These are phyloP conservation scores for Conidiobolus incongruus DNA, from an alignment of 371 early-diverging fungal genomes.

Conservation along the genomic window DNA sequence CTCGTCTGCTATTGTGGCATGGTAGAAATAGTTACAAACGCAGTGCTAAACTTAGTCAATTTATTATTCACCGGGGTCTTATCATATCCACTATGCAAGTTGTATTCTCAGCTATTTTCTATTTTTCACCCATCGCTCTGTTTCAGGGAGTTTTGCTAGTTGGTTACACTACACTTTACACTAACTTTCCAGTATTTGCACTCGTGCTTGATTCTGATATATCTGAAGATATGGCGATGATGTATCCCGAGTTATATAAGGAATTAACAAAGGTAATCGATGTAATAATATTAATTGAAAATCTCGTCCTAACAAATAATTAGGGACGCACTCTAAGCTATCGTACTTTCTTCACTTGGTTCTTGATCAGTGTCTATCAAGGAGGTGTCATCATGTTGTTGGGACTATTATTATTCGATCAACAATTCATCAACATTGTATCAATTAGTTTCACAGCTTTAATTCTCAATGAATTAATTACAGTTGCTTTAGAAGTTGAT, in stretches of 20 bases:
- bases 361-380: slow-evolving; percentile 92
- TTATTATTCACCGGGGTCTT: slow-evolving; percentile 97
- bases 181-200: slow-evolving; percentile 95
- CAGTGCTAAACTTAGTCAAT: slow-evolving; percentile 88
- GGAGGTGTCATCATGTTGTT: slow-evolving; percentile 93
- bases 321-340: slow-evolving; percentile 72
- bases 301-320: neutral
- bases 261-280: slow-evolving; percentile 62
- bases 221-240: slow-evolving; percentile 66
- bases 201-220: slow-evolving; percentile 86
- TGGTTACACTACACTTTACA: slow-evolving; percentile 59
- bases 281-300: neutral
- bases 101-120: slow-evolving; percentile 94
- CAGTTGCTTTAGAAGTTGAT: slow-evolving; percentile 88
- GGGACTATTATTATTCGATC: slow-evolving; percentile 81
- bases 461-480: slow-evolving; percentile 94
- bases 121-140: slow-evolving; percentile 94
- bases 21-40: slow-evolving; percentile 90
- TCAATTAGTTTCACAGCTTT: slow-evolving; percentile 93
- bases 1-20: slow-evolving; percentile 80
- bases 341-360: slow-evolving; percentile 89
- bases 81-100: slow-evolving; percentile 98
- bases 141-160: slow-evolving; percentile 62
- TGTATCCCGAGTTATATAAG: slow-evolving; percentile 96
- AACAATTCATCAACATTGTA: slow-evolving; percentile 88